Conservation (phyloP, 164 flowering plant species). For the Nymphaea thermarum region DNA sequence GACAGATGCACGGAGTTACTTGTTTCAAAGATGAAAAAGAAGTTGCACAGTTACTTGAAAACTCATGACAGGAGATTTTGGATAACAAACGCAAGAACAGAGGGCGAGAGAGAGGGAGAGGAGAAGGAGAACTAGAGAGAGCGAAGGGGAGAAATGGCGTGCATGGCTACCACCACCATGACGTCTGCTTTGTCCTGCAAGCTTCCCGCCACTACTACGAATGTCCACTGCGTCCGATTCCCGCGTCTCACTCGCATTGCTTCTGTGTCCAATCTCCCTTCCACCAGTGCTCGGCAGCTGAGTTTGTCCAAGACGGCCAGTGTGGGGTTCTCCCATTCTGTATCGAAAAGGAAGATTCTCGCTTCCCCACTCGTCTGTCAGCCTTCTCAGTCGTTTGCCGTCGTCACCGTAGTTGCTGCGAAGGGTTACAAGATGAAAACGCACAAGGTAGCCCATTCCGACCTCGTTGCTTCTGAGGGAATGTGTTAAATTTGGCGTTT, state of each 20-base stretch:
- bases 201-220: background rate
- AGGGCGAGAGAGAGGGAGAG: too few species aligned
- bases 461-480: background rate
- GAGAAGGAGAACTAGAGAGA: too few species aligned
- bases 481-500: background rate
- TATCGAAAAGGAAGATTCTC: background rate
- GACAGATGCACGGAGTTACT: too few species aligned
- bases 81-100: too few species aligned
- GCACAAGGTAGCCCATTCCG: slow-evolving; percentile 53
- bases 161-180: too few species aligned
- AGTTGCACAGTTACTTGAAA: too few species aligned
- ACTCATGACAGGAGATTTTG: too few species aligned
- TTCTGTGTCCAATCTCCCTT: background rate
- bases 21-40: too few species aligned
- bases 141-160: too few species aligned
- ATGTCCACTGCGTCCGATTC: background rate
- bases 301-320: background rate
- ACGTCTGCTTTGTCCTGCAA: too few species aligned
- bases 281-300: background rate
- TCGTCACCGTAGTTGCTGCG: slow-evolving; percentile 43
- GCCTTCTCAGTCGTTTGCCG: slow-evolving; percentile 12
- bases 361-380: slow-evolving; percentile 7
- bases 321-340: background rate
- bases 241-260: background rate
- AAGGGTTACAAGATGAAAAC: slow-evolving; percentile 93